A percentile compares a stretch with the other conserved stretches of the same genome.
Conservation (phyloP, 164 flowering plant species). For the Aristolochia contorta region DNA sequence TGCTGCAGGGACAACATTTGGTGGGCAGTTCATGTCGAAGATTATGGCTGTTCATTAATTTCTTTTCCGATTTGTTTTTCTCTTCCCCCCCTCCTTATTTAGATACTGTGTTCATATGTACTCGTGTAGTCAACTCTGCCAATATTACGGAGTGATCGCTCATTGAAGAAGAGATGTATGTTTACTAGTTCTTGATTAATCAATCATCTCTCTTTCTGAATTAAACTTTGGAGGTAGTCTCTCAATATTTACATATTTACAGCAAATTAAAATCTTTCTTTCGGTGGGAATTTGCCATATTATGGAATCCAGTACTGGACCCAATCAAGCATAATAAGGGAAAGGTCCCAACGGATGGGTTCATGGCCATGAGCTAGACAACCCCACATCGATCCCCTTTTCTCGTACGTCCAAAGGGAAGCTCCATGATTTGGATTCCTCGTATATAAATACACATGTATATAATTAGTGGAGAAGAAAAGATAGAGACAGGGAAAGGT, state of each 20-base stretch:
- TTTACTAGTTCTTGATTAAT: too few relatives aligned
- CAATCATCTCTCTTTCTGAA: too few relatives aligned
- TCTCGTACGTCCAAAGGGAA: background rate
- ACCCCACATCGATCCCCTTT: background rate
- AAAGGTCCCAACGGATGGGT: background rate
- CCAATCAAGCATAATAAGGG: background rate
- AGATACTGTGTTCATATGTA: background rate
- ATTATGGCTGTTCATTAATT: background rate
- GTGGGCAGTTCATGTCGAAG: background rate
- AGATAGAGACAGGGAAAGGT: background rate
- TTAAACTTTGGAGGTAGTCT: too few relatives aligned
- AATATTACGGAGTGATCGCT: too few relatives aligned
- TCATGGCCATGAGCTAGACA: background rate
- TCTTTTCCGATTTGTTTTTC: background rate
- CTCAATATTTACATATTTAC: too few relatives aligned
- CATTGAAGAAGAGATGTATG: too few relatives aligned
- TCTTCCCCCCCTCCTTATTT: background rate
- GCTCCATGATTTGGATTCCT: background rate
- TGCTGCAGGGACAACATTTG: background rate
- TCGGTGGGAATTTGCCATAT: background rate
- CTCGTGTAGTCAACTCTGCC: too few relatives aligned
- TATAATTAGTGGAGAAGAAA: background rate
- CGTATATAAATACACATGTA: background rate
- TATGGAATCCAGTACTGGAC: background rate
- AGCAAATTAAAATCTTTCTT: background rate